Percentiles rank a stretch among this genome's conserved stretches.
Conservation (phyloP, 306 rosid genomes). For the Cyclanthera cordifolia region DNA sequence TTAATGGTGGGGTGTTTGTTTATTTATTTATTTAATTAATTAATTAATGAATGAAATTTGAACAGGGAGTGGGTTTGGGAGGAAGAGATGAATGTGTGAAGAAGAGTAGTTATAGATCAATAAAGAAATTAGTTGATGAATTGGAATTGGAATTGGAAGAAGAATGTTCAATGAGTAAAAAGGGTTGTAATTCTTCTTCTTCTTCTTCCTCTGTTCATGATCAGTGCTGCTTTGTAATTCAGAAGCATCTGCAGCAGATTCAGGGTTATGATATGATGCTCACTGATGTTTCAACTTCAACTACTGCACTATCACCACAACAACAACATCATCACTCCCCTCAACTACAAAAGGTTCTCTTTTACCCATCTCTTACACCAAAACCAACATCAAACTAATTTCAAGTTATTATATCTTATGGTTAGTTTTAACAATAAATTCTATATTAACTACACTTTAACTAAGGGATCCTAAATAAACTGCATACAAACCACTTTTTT, state of each 20-base stretch:
- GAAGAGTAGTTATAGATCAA: too few relatives aligned
- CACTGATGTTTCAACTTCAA: slow-evolving; percentile 38
- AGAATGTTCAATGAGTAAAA: slow-evolving; percentile 64
- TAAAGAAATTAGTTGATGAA: slow-evolving; percentile 29
- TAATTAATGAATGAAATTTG: background rate
- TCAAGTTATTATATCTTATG: too few relatives aligned
- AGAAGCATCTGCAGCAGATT: slow-evolving; percentile 21
- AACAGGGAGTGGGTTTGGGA: slow-evolving; percentile 60
- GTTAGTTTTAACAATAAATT: too few relatives aligned
- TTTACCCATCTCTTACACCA: background rate
- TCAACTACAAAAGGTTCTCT: slow-evolving; percentile 64
- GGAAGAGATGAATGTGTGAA: slow-evolving; percentile 88
- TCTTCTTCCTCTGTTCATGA: slow-evolving; percentile 29
- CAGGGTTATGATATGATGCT: slow-evolving; percentile 35
- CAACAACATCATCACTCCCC: slow-evolving; percentile 49
- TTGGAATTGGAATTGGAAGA: slow-evolving; percentile 34
- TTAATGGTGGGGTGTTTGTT: background rate
- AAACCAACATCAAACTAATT: too few relatives aligned
- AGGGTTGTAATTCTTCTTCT: slow-evolving; percentile 11
- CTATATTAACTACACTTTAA: too few relatives aligned
- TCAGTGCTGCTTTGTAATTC: slow-evolving; percentile 45
- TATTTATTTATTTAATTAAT: too few relatives aligned
- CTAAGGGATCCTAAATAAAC: too few relatives aligned
- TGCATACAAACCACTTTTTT: too few relatives aligned
- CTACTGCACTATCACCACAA: slow-evolving; percentile 33